Conservation (phyloP, 2,329 filamentous ascomycete genomes). For the Colletotrichum endophyticum region DNA sequence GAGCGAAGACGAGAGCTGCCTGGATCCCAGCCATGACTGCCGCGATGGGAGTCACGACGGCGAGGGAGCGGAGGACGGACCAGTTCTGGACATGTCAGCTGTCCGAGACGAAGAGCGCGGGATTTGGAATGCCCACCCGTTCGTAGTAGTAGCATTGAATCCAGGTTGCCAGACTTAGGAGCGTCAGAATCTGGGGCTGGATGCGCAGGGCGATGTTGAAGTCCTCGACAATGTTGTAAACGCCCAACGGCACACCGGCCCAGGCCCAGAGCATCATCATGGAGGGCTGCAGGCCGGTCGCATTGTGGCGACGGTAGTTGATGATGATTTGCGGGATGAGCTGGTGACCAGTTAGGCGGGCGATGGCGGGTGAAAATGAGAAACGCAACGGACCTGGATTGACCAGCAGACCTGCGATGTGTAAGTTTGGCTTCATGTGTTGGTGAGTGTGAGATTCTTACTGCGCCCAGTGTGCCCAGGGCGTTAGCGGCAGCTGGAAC, state of each 20-base stretch:
- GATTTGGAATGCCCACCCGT: constrained; percentile 35
- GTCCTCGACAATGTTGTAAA: constrained; percentile 47
- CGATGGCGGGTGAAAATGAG: background rate
- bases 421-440: constrained; percentile 4
- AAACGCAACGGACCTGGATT: constrained; percentile 51
- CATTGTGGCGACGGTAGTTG: constrained; percentile 71
- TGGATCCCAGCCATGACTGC: constrained; percentile 64
- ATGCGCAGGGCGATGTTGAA: constrained; percentile 47
- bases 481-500: constrained; percentile 60
- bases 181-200: constrained; percentile 47
- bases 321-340: constrained; percentile 73
- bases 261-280: constrained; percentile 78
- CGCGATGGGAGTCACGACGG: constrained; percentile 56
- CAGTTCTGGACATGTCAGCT: constrained; percentile 48
- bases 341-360: constrained; percentile 35
- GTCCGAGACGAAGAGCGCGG: background rate
- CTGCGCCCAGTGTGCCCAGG: constrained; percentile 64
- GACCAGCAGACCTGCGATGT: constrained; percentile 64
- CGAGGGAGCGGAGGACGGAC: constrained; percentile 51
- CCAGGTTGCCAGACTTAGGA: constrained; percentile 48
- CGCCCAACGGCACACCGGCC: constrained; percentile 70
- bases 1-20: constrained; percentile 61
- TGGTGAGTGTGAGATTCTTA: constrained; percentile 27
- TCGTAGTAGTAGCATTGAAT: constrained; percentile 48
- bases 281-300: constrained; percentile 66